phyloP scores from a whole-genome alignment of 2,329 filamentous ascomycete genomes.

The Thelonectria rubi region DNA sequence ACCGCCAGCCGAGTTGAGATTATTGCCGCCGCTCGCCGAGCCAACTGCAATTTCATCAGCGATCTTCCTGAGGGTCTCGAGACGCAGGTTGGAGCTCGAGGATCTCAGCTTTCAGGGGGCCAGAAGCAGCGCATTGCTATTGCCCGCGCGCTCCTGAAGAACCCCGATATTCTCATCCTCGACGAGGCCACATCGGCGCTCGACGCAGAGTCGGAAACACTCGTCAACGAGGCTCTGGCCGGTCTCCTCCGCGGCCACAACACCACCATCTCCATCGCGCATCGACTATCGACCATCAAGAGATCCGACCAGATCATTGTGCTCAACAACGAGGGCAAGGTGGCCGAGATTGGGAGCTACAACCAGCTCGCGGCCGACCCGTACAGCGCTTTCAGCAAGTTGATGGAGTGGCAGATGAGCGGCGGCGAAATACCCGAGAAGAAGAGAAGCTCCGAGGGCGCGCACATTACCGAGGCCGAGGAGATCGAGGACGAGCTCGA shows the following conservation, averaged over 20 bases:
- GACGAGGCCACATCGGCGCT: conserved; percentile 96
- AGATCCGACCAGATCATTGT: conserved; percentile 95
- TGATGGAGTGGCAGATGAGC: conserved; percentile 99
- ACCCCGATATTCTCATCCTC: conserved; percentile 95
- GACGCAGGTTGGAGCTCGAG: conserved; percentile 90
- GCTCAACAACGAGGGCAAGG: conserved; percentile 83
- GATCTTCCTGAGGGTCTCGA: conserved; percentile 97
- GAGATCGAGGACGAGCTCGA: conserved; percentile 61
- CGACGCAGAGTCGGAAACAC: conserved; percentile 94
- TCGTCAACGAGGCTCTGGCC: conserved; percentile 90
- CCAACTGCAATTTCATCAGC: conserved; percentile 95
- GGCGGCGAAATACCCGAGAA: conserved; percentile 72
- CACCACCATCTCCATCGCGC: conserved; percentile 97
- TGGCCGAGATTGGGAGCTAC: conserved; percentile 92
- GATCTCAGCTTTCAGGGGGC: conserved; percentile 92
- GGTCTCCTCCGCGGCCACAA: conserved; percentile 85
- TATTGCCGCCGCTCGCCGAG: conserved; percentile 84
- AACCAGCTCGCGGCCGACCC: conserved; percentile 75
- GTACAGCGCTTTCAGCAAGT: conserved; percentile 86
- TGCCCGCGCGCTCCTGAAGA: conserved; percentile 90
- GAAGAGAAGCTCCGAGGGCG: conserved; percentile 46
- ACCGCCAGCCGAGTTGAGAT: conserved; percentile 82
- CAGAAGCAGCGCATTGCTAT: conserved; percentile 99
- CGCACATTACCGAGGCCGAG: conserved; percentile 60
- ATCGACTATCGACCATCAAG: conserved; percentile 95